Evolutionary conservation across 2,329 filamentous ascomycete genomes (phyloP), one percentile per base, ranked within the genome.

Genomic region (Leptographium wingfieldii): DNA sequence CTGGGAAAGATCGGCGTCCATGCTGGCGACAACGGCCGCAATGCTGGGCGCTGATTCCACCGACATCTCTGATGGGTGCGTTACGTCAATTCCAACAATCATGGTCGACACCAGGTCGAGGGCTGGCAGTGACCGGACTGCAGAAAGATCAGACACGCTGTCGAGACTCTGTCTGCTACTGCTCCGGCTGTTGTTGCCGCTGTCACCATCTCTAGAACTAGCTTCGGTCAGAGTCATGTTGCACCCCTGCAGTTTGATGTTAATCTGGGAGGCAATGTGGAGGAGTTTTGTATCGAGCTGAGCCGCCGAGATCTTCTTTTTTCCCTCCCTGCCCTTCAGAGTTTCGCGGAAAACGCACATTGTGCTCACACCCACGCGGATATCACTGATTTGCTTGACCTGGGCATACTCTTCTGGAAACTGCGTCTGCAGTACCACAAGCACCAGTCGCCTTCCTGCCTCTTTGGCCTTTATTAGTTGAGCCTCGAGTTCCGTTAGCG

Each of bases 11-110:
- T 72, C 65, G 4, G 71, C 68, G 65, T 90, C 83, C 2, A 83
- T 69, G 12, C 80, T 87, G 3, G 86, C 85, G 4, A 91, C 87
- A 64, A 91, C 82, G 2, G 78, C 83, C 1, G 86, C 84, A 43
- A 90, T 77, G 67, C 84, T 88, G 1, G 86, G 87, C 0, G 85
- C 82, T 0, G 67, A 67, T 0, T 74, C 68, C 0, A 76, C 68
- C 1, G 84, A 86, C 0, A 81, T 82, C 0, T 86, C 86, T 0
- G 86, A 86, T 3, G 86, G 86, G 66, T 90, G 86, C 0, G 87
- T 90, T 0, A 91, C 87, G 67, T 90, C 87, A 40, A 86, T 77
- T 0, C 85, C 84, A 48, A 88, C 80, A 5, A 90, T 71, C 80
- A 90, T 90, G 0, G 86, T 89, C 62, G 81, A 80, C 1, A 76